Conservation (phyloP, 495 filamentous ascomycete species). For the Staphylotrichum longicolle region DNA sequence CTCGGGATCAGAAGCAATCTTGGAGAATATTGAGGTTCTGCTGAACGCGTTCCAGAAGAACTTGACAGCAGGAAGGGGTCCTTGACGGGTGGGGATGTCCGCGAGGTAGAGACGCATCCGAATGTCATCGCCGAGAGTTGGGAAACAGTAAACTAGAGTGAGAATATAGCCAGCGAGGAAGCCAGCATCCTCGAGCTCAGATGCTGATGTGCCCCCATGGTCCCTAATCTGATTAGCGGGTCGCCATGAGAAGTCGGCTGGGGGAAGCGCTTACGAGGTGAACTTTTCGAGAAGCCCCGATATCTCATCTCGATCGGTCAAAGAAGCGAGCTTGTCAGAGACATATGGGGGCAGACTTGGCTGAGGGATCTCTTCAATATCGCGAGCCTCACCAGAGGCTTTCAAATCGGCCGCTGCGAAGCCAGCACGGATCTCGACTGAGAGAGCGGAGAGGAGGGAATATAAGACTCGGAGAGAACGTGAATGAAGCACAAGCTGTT, state of each 20-base stretch:
- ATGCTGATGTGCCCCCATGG: constrained; percentile 25
- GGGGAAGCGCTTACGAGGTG: constrained; percentile 33
- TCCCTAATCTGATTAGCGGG: constrained; percentile 30
- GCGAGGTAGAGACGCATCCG: constrained; percentile 92
- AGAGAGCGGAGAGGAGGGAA: constrained; percentile 29
- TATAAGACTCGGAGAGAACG: constrained; percentile 28
- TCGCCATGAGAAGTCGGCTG: constrained; percentile 15
- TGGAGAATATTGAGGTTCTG: constrained; percentile 62
- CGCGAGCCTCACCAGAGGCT: constrained; percentile 10
- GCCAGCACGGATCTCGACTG: constrained; percentile 26
- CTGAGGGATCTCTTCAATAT: constrained; percentile 14
- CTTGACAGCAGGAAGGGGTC: constrained; percentile 66
- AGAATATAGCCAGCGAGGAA: constrained; percentile 83
- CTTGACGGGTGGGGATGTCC: constrained; percentile 56
- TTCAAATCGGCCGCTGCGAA: constrained; percentile 19
- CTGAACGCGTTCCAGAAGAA: constrained; percentile 84
- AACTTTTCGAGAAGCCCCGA: constrained; percentile 40
- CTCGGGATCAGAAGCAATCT: constrained; percentile 49
- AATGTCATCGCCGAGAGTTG: constrained; percentile 78
- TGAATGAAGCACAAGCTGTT: constrained; percentile 23
- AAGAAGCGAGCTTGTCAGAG: constrained; percentile 32
- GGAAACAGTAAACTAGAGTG: constrained; percentile 83
- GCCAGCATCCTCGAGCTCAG: constrained; percentile 59
- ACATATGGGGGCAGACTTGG: constrained; percentile 35
- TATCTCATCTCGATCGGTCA: constrained; percentile 44